Evolutionary conservation across 2,329 filamentous ascomycete genomes (phyloP).

Genomic region (Tolypocladium tundrense): DNA sequence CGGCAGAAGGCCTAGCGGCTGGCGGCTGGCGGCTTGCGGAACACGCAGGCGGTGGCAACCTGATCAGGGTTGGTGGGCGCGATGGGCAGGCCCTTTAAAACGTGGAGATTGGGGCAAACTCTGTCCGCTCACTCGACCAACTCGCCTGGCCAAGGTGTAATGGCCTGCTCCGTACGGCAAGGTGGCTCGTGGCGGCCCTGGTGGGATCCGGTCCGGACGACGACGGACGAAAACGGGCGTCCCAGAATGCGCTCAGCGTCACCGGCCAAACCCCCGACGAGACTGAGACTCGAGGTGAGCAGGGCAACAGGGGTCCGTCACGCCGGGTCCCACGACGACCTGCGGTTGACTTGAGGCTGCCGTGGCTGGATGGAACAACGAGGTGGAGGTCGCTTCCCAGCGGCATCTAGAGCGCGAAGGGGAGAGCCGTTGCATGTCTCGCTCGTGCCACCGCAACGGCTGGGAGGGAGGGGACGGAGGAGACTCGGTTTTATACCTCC

Average conservation of each 20-base stretch:
- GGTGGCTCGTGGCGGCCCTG: not conserved
- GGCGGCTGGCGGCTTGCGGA: not conserved
- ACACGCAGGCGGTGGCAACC: not conserved
- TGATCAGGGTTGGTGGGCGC: not conserved
- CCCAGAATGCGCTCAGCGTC: not conserved
- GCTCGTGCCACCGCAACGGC: not conserved
- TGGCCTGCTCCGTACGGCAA: not conserved
- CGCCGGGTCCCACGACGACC: not conserved
- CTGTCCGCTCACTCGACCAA: constrained; percentile 5
- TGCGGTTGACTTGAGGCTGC: not conserved
- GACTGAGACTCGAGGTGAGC: not conserved
- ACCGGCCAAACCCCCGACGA: not conserved
- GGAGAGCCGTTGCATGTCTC: not conserved
- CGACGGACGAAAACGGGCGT: not conserved
- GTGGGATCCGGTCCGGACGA: not conserved
- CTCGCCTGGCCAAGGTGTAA: not conserved
- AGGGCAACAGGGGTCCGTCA: not conserved
- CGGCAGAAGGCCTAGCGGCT: not conserved
- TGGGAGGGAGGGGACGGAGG: not conserved
- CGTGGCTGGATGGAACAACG: not conserved
- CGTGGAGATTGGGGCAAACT: constrained; percentile 8
- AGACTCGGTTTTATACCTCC: not conserved
- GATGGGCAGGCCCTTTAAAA: constrained; percentile 3
- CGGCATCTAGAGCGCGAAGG: not conserved
- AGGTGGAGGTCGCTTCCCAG: not conserved